Evolutionary conservation across 352 stramenopile genomes (phyloP).

Genomic region (Globisporangium spinosum): DNA sequence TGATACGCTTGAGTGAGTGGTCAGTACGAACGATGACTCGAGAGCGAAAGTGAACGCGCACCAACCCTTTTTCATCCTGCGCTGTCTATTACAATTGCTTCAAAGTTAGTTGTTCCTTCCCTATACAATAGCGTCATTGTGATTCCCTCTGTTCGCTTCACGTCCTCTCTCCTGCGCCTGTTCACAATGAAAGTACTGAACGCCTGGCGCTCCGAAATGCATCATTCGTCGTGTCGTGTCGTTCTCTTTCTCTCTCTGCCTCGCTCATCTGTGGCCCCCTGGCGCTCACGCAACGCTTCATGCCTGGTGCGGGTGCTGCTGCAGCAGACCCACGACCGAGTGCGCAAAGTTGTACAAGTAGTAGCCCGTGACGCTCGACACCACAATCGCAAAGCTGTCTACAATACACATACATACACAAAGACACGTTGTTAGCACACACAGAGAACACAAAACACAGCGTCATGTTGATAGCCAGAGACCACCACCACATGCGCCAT

Average conservation of each 20-base stretch:
- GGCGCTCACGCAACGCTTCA: background rate
- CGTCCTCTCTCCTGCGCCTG: background rate
- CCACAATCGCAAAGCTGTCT: slow-evolving; percentile 72
- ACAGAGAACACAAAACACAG: background rate
- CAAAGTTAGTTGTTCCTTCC: slow-evolving; percentile 2
- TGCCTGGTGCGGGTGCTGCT: slow-evolving; percentile 14
- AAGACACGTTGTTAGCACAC: background rate
- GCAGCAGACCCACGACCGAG: slow-evolving; percentile 45
- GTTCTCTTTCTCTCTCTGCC: background rate
- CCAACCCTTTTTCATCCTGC: slow-evolving; percentile 4
- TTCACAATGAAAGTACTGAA: background rate
- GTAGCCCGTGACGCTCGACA: slow-evolving; percentile 70
- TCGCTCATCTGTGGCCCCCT: background rate
- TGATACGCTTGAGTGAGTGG: background rate
- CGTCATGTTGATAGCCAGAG: background rate
- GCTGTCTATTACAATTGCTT: slow-evolving; percentile 12
- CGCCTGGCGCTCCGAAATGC: background rate
- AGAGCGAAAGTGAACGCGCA: background rate
- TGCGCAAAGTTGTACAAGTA: slow-evolving; percentile 69
- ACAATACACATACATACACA: background rate
- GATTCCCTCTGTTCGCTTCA: background rate
- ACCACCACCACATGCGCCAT: background rate
- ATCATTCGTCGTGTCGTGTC: background rate
- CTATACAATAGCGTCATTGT: slow-evolving; percentile 8
- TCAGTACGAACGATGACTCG: background rate